Base-by-base conservation (phyloP, 139 green algal genomes). In the Deuterostichococcus epilithicus region DNA sequence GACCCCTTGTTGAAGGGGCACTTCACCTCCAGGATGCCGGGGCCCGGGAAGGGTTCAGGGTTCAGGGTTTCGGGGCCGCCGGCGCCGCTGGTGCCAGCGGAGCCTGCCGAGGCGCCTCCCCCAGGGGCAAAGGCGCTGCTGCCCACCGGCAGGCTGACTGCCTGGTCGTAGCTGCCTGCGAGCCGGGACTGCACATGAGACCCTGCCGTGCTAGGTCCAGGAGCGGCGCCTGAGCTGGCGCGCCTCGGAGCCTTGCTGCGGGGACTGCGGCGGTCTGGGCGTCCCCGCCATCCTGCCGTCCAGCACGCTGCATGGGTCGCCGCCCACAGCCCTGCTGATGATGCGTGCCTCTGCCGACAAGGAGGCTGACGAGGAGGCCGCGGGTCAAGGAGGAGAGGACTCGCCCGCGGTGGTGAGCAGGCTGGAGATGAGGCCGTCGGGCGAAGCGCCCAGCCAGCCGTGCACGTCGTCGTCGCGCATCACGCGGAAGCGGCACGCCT, bases 11-110 rank as follows among this genome's bases (percentile, higher is more conserved):
- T 92, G 78, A 82, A 90, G 15, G 90, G 90, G 79, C 90, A 94
- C 80, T 94, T 94, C 70, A 94, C 86, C 68, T 94, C 90, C 42
- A 94, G 76, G 6, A 94, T 70, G 28, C 86, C 89, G 4, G 78
- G 78, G 15, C 79, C 83, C 1, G 68, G 28, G 15, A 67, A 76
- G 8, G 36, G 37, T 45, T 47, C n/a, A 44, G 44, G 70, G 34
- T 39, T 70, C 26, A 32, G 0, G 1, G 69, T 20, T 13, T 28
- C 20, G 52, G 18, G 18, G 52, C 10, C 52, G 18, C 10, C 20
- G 52, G 2, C 36, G 52, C 3, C 23, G 44, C 33, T 32, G 34
- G 33, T 58, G 18, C 4, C 32, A 26, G 32, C 33, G 47, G 72
- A 28, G 28, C 33, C n/a, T 34, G 68, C 30, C 10, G 18, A 6